Conservation (phyloP, 495 filamentous ascomycete genomes). For the Choiromyces venosus region DNA sequence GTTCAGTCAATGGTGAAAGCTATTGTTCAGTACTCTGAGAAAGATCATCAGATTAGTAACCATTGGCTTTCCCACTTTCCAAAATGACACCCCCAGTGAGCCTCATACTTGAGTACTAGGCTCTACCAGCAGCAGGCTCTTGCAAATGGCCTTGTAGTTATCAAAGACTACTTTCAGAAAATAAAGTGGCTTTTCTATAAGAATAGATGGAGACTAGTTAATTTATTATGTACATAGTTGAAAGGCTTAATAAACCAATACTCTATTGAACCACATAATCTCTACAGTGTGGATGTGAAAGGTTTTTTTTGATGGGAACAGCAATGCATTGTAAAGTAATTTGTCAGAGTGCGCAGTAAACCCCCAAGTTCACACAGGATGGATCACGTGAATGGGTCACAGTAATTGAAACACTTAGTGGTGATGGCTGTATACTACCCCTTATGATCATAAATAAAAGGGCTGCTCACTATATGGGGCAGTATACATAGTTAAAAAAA, state of each 20-base stretch:
- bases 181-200: neutral
- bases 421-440: neutral
- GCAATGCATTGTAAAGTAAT: neutral
- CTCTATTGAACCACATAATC: conserved; percentile 6
- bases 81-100: conserved; percentile 4
- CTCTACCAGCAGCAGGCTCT: neutral
- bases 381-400: conserved; percentile 1
- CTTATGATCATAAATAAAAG: conserved; percentile 8
- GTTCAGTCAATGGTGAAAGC: conserved; percentile 1
- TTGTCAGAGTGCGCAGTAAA: conserved; percentile 1
- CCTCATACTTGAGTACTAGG: neutral
- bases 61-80: conserved; percentile 7
- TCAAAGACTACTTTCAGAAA: conserved; percentile 16
- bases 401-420: conserved; percentile 8
- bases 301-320: conserved; percentile 1
- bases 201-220: neutral
- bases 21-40: neutral
- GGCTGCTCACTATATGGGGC: neutral
- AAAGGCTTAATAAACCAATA: conserved; percentile 12
- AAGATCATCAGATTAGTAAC: neutral
- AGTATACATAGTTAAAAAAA: neutral
- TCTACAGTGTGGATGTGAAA: conserved; percentile 15
- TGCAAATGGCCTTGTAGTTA: neutral
- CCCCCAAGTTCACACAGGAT: neutral
- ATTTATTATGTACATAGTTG: conserved; percentile 6